phyloP scores from a whole-genome alignment of 805 yeast genomes.

The Metschnikowia drakensbergensis region DNA sequence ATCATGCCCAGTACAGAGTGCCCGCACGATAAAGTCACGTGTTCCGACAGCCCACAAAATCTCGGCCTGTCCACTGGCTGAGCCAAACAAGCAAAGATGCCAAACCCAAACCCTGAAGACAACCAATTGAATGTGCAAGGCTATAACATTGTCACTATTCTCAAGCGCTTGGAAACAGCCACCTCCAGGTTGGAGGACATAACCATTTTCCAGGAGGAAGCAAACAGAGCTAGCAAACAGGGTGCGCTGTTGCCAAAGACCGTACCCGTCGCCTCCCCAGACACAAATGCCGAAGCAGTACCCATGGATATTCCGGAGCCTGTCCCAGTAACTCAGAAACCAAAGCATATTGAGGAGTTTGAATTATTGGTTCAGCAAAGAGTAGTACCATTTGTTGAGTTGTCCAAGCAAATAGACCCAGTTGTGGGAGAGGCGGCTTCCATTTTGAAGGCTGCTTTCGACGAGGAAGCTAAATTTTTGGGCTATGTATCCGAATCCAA shows the following conservation, averaged over 20 bases:
- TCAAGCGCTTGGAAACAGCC: slow-evolving; percentile 79
- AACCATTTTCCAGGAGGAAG: slow-evolving; percentile 70
- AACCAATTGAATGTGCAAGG: slow-evolving; percentile 63
- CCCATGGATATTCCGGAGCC: slow-evolving; percentile 16
- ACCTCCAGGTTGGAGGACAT: slow-evolving; percentile 90
- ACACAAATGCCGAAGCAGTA: slow-evolving; percentile 13
- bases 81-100: slow-evolving; percentile 4
- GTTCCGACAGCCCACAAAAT: slow-evolving; percentile 4
- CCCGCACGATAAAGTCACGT: slow-evolving; percentile 7
- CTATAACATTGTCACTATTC: slow-evolving; percentile 78
- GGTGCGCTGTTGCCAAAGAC: slow-evolving; percentile 7
- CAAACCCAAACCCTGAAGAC: slow-evolving; percentile 36
- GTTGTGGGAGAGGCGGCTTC: slow-evolving; percentile 55
- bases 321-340: slow-evolving; percentile 23
- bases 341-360: slow-evolving; percentile 50
- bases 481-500: slow-evolving; percentile 54
- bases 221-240: slow-evolving; percentile 25
- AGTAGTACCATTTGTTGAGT: slow-evolving; percentile 57
- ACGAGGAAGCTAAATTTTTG: slow-evolving; percentile 56
- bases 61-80: neutral
- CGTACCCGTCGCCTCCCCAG: neutral
- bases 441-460: slow-evolving; percentile 50
- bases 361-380: slow-evolving; percentile 48
- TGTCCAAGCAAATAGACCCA: slow-evolving; percentile 53
- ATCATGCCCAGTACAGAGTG: neutral